Evolutionary conservation across 2,329 filamentous ascomycete genomes (phyloP).

Genomic region (Diaporthe destruens): DNA sequence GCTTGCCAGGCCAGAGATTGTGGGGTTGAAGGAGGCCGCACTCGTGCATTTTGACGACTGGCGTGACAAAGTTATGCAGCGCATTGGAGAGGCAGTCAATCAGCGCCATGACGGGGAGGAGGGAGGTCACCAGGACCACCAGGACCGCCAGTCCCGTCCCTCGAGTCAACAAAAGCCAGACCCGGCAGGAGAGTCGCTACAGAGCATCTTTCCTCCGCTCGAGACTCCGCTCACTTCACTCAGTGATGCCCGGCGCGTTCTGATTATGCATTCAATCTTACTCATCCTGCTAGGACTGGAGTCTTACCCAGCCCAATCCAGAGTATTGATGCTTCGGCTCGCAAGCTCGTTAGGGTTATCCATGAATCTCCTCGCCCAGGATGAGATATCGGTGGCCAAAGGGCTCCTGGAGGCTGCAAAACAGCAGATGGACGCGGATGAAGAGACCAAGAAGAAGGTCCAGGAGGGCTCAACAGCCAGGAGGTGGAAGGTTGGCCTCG

Average conservation of each 20-base stretch:
- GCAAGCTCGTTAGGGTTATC: constrained; percentile 76
- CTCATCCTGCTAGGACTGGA: constrained; percentile 79
- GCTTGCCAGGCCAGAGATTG: constrained; percentile 49
- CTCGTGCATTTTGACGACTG: constrained; percentile 82
- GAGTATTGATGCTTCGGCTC: constrained; percentile 76
- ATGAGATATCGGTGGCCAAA: constrained; percentile 82
- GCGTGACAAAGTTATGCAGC: constrained; percentile 76
- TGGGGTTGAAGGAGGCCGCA: constrained; percentile 63
- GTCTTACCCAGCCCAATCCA: constrained; percentile 80
- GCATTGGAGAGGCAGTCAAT: constrained; percentile 75
- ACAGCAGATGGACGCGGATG: constrained; percentile 75
- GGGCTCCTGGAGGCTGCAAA: constrained; percentile 76
- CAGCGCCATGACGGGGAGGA: constrained; percentile 60
- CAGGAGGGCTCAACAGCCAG: constrained; percentile 78
- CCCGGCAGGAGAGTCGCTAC: constrained; percentile 57
- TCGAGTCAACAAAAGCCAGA: constrained; percentile 56
- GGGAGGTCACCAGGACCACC: constrained; percentile 61
- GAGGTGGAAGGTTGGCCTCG: constrained; percentile 92
- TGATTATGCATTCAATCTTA: constrained; percentile 64
- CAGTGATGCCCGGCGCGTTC: constrained; percentile 36
- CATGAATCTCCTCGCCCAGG: constrained; percentile 70
- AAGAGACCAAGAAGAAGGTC: constrained; percentile 79
- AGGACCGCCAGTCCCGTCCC: constrained; percentile 60
- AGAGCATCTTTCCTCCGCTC: constrained; percentile 65
- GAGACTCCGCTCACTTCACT: constrained; percentile 68